Conservation (phyloP, 148 eudicot species). For the Agrostemma githago region DNA sequence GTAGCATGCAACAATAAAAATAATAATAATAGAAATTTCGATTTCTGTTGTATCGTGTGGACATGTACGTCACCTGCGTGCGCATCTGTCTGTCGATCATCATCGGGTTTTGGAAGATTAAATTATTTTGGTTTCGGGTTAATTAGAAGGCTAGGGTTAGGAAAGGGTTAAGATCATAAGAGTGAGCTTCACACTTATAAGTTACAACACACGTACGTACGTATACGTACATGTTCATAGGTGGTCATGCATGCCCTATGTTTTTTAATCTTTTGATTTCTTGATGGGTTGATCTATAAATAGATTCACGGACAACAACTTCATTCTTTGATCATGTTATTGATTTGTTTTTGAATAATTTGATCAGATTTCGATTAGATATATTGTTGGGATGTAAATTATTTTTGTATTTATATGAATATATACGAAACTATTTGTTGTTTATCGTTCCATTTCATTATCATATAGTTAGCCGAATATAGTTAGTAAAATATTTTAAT, state of each 20-base stretch:
- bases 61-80: too few relatives aligned
- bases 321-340: slow-evolving; percentile 30
- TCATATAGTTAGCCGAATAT: too few relatives aligned
- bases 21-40: slow-evolving; percentile 20
- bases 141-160: background rate
- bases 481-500: too few relatives aligned
- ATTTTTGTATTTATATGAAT: background rate
- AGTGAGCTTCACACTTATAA: background rate
- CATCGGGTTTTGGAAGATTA: too few relatives aligned
- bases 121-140: background rate
- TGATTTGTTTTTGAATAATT: slow-evolving; percentile 26
- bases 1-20: slow-evolving; percentile 41
- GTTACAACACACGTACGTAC: background rate
- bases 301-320: slow-evolving; percentile 16
- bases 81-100: too few relatives aligned
- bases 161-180: slow-evolving; percentile 6
- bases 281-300: background rate
- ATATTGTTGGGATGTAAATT: background rate
- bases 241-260: background rate
- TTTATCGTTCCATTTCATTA: background rate
- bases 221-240: slow-evolving; percentile 26
- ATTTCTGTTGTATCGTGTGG: slow-evolving; percentile 4
- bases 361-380: slow-evolving; percentile 12
- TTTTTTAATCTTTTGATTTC: background rate
- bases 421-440: background rate